Base-by-base conservation (phyloP, 73 alveolate genomes). In the Paramecium sexaurelia region DNA sequence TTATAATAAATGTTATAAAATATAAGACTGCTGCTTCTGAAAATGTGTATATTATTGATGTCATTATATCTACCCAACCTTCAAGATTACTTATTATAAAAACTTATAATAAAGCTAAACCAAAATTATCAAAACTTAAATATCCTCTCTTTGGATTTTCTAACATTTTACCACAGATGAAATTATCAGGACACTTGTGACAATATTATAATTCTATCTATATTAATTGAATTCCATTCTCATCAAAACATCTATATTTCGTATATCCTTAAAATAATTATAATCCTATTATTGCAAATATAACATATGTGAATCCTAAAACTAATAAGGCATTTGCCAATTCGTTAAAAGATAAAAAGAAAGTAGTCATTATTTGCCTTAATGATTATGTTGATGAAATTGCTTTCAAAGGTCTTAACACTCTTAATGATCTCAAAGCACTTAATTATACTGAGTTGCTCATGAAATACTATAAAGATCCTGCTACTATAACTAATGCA, bases 331-430 rank as follows among this genome's bases (percentile, higher is more conserved):
- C 97, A 69, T 97, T 99, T 55, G 96, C 94, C 33, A 98, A 96
- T 71, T 96, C 97, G 15, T 97, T 96, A 43, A 98, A 89, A 22
- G 99, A 95, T 35, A 96, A 92, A 29, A 98, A 91, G 19, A 98
- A 86, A 2, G 99, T 98, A 0, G 95, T 91, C 55, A 98, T 98
- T 57, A 98, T 92, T 68, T 95, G 82, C 91, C 96, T 96, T 71
- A 98, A 85, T 29, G 99, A 99, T 93, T 98, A 92, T 55, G 98
- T 92, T 26, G 98, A 93, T 33, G 98, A 96, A 84, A 98, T 98
- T 17, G 99, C 97, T 95, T 97, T 97, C 66, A 98, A 91, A 27
- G 99, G 99, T 55, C 99, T 95, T 26, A 98, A 75, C 55, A 98
- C 99, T 94, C 99, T 95, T 57, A 98, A 95, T 17, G 99, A 96